Percentiles rank a stretch among this genome's conserved stretches.
These are phyloP conservation scores for Aspergillus ochraceus DNA, from an alignment of 2,329 filamentous ascomycete species.

Conservation along the genomic window DNA sequence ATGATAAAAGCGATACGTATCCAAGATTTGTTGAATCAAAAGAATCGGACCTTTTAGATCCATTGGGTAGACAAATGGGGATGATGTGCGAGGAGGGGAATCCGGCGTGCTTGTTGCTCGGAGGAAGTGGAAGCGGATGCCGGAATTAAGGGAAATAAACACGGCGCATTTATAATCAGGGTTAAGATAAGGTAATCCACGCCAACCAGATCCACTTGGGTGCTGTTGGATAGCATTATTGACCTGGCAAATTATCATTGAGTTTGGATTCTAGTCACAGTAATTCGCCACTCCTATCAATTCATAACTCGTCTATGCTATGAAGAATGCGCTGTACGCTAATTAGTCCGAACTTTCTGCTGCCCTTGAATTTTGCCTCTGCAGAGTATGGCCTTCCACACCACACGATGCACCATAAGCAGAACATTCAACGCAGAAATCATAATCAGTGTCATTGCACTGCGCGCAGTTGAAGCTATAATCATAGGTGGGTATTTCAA, in stretches of 20 bases:
- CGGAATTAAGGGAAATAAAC: background rate
- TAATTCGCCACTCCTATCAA: background rate
- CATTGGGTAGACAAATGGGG: background rate
- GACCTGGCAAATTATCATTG: background rate
- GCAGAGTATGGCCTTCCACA: background rate
- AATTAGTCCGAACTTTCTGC: too few species aligned
- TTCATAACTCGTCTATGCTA: background rate
- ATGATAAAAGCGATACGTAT: background rate
- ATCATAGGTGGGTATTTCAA: background rate
- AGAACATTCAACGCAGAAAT: background rate
- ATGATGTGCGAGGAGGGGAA: background rate
- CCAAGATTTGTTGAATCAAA: background rate
- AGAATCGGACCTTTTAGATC: background rate
- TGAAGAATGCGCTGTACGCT: too few species aligned
- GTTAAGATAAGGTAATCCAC: background rate
- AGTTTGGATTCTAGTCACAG: background rate
- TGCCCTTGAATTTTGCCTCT: background rate
- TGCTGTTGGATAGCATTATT: background rate
- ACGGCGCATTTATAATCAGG: background rate
- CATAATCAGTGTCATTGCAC: background rate
- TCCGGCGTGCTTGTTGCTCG: background rate
- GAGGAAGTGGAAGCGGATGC: background rate
- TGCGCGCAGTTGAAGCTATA: background rate
- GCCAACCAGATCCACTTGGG: background rate
- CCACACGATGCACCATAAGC: background rate